Evolutionary conservation across 2,329 filamentous ascomycete genomes (phyloP), one percentile per base, ranked within the genome.

Genomic region (Claviceps africana): DNA sequence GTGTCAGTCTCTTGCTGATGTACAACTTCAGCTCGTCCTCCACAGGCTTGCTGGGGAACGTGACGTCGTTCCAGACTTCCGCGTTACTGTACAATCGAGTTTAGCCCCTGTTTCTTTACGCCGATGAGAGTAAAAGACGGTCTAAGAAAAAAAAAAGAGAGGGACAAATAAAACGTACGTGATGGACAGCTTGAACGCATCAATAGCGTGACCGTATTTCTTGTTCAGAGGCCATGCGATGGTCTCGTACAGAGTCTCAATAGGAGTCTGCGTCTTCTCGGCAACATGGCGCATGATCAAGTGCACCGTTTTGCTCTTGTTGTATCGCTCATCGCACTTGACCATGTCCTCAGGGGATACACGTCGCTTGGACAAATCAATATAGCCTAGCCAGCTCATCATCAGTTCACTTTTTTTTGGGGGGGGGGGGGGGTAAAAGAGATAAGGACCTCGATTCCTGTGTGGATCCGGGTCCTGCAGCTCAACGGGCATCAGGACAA

Each of bases 281-380:
- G 93, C 91, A 57, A 98, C 93, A 70, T 98, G 93, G 69, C 91
- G 85, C 87, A 98, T 91, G 71, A 98, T 96, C 51, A 88, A 94
- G 72, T 98, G 93, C 42, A 97, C 93, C 77, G 95, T 94, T 78
- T 98, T 98, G 76, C 88, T 88, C 83, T 98, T 98, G 81, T 98
- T 98, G 79, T 96, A 98, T 62, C 93, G 83, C 76, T 98, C 93
- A 69, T 98, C 93, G 69, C 94, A 98, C 75, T 96, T 96, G 62
- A 95, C 78, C 58, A 97, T 93, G 74, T 98, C 93, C 70, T 98
- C 93, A 45, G 93, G 86, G 44, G 90, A 96, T 55, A 98, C 93
- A 75, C 93, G 86, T 67, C 93, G 90, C 78, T 98, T 98, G 57
- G 89, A 95, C 67, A 98, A 75, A 84, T 98, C 93, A 65, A 98